Conservation (phyloP, 306 rosid species). For the Lithocarpus polystachyus region DNA sequence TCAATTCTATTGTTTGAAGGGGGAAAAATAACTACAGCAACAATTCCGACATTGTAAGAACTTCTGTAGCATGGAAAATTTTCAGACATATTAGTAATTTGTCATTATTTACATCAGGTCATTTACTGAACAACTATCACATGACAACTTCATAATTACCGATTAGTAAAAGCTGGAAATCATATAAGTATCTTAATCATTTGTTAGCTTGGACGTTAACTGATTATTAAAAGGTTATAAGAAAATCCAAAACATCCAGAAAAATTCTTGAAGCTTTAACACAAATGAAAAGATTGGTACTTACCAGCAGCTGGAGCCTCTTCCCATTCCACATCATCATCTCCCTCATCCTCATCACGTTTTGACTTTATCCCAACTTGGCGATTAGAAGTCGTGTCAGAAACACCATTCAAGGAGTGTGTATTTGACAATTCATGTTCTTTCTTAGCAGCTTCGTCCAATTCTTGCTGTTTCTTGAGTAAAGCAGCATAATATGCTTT, state of each 20-base stretch:
- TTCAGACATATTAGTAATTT: neutral
- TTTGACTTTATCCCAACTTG: constrained; percentile 76
- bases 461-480: constrained; percentile 58
- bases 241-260: neutral
- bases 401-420: constrained; percentile 24
- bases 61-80: neutral
- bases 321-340: constrained; percentile 75
- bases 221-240: neutral
- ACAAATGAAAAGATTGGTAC: constrained; percentile 10
- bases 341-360: constrained; percentile 51
- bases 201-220: neutral
- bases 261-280: constrained; percentile 8
- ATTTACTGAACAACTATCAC: neutral
- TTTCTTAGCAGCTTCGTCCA: too few relatives aligned
- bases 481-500: constrained; percentile 90
- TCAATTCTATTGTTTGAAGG: too few relatives aligned
- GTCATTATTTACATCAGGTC: neutral
- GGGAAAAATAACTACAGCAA: too few relatives aligned
- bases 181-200: neutral
- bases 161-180: neutral
- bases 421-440: constrained; percentile 21
- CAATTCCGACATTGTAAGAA: neutral
- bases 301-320: constrained; percentile 72
- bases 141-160: neutral
- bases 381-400: constrained; percentile 43